A percentile compares a stretch with the other conserved stretches of the same genome.
Evolutionary conservation across 2,329 filamentous ascomycete genomes (phyloP).

Genomic region (Leptographium wingfieldii): DNA sequence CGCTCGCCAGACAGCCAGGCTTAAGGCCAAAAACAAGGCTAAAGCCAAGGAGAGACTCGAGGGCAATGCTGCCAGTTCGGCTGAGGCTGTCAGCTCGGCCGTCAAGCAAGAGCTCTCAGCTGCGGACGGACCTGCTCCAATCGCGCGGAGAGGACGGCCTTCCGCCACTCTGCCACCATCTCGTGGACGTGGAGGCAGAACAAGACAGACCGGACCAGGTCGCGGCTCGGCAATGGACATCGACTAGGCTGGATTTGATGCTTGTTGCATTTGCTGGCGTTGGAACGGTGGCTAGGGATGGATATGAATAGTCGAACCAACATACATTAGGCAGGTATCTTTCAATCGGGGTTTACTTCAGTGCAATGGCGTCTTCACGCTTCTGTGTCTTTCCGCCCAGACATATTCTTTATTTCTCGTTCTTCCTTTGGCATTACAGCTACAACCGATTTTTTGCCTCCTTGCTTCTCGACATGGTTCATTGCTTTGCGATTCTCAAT

Average conservation of each 20-base stretch:
- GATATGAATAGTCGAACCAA: no score
- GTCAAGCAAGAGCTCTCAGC: not conserved
- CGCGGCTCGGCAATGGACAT: slow-evolving; percentile 6
- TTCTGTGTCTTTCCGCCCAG: not conserved
- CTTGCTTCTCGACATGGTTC: not conserved
- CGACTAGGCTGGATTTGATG: not conserved
- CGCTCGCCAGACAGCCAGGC: not conserved
- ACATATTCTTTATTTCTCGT: not conserved
- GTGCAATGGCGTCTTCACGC: not conserved
- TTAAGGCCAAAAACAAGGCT: not conserved
- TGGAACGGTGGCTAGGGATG: not conserved
- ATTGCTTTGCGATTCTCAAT: not conserved
- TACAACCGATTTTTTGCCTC: not conserved
- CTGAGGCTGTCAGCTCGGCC: no score
- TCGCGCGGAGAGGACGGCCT: not conserved
- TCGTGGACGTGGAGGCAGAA: slow-evolving; percentile 4
- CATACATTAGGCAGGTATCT: no score
- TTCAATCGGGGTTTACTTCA: not conserved
- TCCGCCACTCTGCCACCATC: not conserved
- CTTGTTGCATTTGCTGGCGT: not conserved
- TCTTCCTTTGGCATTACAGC: not conserved
- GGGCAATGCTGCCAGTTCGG: not conserved
- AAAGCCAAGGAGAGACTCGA: not conserved
- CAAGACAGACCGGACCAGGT: slow-evolving; percentile 1
- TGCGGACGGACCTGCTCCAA: not conserved